These are phyloP conservation scores for Pseudonitzschia delicatissima DNA, from an alignment of 108 stramenopile genomes.

Conservation along the genomic window DNA sequence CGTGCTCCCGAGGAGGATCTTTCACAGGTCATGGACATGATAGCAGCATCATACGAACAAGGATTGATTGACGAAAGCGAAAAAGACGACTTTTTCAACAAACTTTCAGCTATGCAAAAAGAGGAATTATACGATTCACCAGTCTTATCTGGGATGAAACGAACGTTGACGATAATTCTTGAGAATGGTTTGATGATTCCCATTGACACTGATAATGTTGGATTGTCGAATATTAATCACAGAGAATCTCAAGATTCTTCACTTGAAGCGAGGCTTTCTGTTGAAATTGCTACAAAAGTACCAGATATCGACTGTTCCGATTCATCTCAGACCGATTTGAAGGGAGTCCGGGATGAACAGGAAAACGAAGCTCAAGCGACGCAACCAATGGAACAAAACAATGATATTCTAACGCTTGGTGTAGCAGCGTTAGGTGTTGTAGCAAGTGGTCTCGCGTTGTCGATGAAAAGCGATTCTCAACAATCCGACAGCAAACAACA, in stretches of 20 bases:
- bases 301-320: background rate
- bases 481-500: background rate
- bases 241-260: background rate
- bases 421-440: conserved; percentile 23
- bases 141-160: conserved; percentile 11
- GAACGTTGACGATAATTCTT: conserved; percentile 14
- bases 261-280: background rate
- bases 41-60: conserved; percentile 16
- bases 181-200: conserved; percentile 10
- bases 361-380: background rate
- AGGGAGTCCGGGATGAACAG: background rate
- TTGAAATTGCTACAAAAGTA: background rate
- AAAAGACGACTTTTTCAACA: conserved; percentile 16
- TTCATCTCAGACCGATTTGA: background rate
- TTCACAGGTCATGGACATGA: conserved; percentile 25
- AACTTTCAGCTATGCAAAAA: background rate
- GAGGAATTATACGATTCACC: conserved; percentile 16
- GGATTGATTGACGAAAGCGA: conserved; percentile 22
- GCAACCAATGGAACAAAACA: background rate
- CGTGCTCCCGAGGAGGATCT: conserved; percentile 10
- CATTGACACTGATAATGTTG: background rate
- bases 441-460: conserved; percentile 16
- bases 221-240: background rate
- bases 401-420: conserved; percentile 13
- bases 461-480: conserved; percentile 1